Evolutionary conservation across 2,329 filamentous ascomycete species (phyloP).

Genomic region (Pseudocercospora eumusae): DNA sequence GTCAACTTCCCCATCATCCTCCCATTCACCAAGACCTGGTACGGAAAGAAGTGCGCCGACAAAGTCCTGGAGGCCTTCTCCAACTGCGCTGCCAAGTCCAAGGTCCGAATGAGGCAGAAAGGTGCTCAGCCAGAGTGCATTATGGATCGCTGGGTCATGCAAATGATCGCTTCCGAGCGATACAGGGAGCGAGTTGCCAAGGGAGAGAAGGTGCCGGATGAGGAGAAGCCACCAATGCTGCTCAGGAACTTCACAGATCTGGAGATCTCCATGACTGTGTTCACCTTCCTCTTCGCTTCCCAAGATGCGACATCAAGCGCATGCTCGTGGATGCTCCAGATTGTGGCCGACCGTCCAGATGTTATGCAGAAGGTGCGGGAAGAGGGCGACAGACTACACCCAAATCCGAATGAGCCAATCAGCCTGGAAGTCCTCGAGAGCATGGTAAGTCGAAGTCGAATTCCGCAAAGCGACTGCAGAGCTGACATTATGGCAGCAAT

Average conservation of each 20-base stretch:
- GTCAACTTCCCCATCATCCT: conserved; percentile 98
- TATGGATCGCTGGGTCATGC: conserved; percentile 90
- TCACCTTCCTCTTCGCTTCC: conserved; percentile 68
- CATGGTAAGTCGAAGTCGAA: conserved; percentile 49
- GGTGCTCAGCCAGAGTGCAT: conserved; percentile 87
- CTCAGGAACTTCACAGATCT: conserved; percentile 89
- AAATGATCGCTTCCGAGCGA: conserved; percentile 79
- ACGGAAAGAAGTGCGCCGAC: conserved; percentile 91
- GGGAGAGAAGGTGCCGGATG: conserved; percentile 65
- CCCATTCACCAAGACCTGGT: conserved; percentile 94
- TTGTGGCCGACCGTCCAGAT: conserved; percentile 90
- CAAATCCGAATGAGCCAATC: conserved; percentile 45
- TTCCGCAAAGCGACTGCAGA: not conserved
- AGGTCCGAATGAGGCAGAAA: conserved; percentile 73
- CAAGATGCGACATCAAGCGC: conserved; percentile 96
- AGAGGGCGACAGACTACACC: conserved; percentile 54
- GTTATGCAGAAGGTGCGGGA: conserved; percentile 85
- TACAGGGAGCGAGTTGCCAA: conserved; percentile 78
- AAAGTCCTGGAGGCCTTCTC: conserved; percentile 88
- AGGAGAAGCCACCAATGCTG: conserved; percentile 79
- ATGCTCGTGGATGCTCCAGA: conserved; percentile 92
- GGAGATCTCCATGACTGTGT: conserved; percentile 89
- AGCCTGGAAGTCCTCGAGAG: conserved; percentile 85
- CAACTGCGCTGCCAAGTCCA: conserved; percentile 90
- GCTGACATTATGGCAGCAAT: conserved; percentile 49